A percentile compares a stretch with the other conserved stretches of the same genome.
Conservation (phyloP, 345 rosid species). For the Dipteronia sinensis region DNA sequence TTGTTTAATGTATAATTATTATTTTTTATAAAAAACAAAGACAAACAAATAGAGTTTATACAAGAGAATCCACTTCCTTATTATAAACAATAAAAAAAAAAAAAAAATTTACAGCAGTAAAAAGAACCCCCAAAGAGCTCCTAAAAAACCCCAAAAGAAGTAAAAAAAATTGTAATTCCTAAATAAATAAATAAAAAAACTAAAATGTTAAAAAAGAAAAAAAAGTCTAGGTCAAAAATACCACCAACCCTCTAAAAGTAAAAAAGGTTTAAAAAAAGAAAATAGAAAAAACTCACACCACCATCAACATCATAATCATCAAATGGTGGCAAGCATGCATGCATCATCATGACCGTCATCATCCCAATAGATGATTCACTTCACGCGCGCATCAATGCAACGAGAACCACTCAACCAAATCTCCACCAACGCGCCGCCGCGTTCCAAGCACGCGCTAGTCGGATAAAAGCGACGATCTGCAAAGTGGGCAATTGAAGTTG, state of each 20-base stretch:
- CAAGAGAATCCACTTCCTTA: constrained; percentile 12
- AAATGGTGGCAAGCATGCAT: background rate
- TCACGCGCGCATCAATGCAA: constrained; percentile 32
- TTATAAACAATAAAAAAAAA: constrained; percentile 13
- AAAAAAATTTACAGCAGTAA: constrained; percentile 5
- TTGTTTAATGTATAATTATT: too few relatives aligned
- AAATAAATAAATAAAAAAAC: background rate
- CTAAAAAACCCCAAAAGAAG: constrained; percentile 1
- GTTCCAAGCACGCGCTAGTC: constrained; percentile 45
- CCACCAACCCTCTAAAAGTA: constrained; percentile 13
- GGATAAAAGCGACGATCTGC: constrained; percentile 55
- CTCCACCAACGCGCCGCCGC: constrained; percentile 57
- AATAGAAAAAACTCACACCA: background rate
- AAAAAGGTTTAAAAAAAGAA: background rate
- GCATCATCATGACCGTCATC: background rate
- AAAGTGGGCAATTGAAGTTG: constrained; percentile 73
- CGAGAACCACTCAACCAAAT: constrained; percentile 51
- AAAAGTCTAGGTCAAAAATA: constrained; percentile 21
- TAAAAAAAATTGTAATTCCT: background rate
- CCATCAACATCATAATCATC: constrained; percentile 1
- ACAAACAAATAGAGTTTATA: background rate
- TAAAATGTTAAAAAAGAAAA: background rate
- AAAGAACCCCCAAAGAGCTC: constrained; percentile 12
- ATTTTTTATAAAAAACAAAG: too few relatives aligned
- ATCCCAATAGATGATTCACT: background rate